Evolutionary conservation across 352 stramenopile species (phyloP).

Genomic region (Globisporangium cystogenes): DNA sequence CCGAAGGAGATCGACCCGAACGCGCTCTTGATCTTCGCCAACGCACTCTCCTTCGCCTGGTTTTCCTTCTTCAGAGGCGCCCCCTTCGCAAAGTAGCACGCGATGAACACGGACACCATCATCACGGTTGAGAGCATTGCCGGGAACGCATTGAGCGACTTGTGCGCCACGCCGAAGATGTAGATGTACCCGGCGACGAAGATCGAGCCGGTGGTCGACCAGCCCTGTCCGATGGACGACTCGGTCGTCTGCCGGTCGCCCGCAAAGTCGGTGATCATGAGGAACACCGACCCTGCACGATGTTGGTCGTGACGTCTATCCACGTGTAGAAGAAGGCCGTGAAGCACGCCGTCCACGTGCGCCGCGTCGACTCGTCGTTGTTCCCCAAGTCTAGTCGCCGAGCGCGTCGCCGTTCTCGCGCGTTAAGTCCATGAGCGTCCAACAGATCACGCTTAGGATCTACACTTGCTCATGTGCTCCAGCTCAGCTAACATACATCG

Average conservation of each 20-base stretch:
- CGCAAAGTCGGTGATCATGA: too few species aligned
- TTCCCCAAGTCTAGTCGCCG: too few species aligned
- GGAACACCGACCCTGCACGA: too few species aligned
- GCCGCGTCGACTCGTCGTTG: too few species aligned
- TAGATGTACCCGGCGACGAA: conserved; percentile 26
- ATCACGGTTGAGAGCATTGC: conserved; percentile 17
- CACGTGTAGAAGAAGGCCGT: too few species aligned
- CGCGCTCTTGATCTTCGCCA: too few species aligned
- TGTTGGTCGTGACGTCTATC: too few species aligned
- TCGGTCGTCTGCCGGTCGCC: conserved; percentile 26
- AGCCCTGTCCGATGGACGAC: conserved; percentile 16
- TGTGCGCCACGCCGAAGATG: conserved; percentile 20
- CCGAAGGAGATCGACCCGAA: too few species aligned
- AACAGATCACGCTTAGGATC: conserved; percentile 17
- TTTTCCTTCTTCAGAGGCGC: conserved; percentile 4
- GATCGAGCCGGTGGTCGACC: conserved; percentile 25
- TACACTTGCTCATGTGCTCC: too few species aligned
- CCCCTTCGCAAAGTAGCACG: conserved; percentile 16
- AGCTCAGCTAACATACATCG: too few species aligned
- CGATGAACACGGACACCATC: conserved; percentile 16
- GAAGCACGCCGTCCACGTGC: too few species aligned
- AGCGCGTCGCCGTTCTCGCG: conserved; percentile 14
- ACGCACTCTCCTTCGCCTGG: too few species aligned
- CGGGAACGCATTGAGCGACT: conserved; percentile 20
- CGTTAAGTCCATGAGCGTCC: conserved; percentile 19